Conservation (phyloP, 805 yeast species). For the Maudiozyma bulderi region DNA sequence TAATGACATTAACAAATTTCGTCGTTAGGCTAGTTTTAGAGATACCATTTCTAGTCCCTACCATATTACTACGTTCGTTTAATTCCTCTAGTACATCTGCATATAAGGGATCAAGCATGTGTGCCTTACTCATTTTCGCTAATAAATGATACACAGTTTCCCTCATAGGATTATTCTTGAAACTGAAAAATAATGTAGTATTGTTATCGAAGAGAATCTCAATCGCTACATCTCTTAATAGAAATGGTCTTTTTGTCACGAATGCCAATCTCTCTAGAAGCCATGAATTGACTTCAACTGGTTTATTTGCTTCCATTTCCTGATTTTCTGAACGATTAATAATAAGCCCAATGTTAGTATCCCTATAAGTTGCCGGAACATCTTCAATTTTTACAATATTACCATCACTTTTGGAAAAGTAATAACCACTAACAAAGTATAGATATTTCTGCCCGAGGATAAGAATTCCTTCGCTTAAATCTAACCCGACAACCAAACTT, state of each 20-base stretch:
- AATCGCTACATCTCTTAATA: conserved; percentile 70
- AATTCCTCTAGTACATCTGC: conserved; percentile 45
- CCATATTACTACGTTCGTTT: conserved; percentile 27
- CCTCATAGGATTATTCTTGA: conserved; percentile 42
- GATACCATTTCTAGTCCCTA: conserved; percentile 27
- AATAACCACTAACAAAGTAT: conserved; percentile 63
- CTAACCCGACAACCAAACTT: conserved; percentile 66
- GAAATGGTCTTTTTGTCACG: conserved; percentile 63
- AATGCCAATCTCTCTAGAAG: conserved; percentile 47
- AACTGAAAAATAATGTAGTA: conserved; percentile 58
- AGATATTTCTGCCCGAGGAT: conserved; percentile 57
- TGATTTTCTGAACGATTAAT: conserved; percentile 24
- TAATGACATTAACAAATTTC: conserved; percentile 36
- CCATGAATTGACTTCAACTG: conserved; percentile 44
- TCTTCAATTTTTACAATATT: conserved; percentile 56
- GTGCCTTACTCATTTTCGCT: conserved; percentile 39
- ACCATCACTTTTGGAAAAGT: conserved; percentile 37
- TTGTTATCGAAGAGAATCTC: conserved; percentile 73
- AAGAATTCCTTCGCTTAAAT: conserved; percentile 63
- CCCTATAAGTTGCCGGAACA: conserved; percentile 53
- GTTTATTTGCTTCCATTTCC: background rate
- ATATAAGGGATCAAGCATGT: conserved; percentile 46
- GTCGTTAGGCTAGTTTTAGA: conserved; percentile 30
- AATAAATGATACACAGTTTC: conserved; percentile 47
- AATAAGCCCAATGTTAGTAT: conserved; percentile 58